Evolutionary conservation across 768 basidiomycete species (phyloP).

Genomic region (Amanita phalloides): DNA sequence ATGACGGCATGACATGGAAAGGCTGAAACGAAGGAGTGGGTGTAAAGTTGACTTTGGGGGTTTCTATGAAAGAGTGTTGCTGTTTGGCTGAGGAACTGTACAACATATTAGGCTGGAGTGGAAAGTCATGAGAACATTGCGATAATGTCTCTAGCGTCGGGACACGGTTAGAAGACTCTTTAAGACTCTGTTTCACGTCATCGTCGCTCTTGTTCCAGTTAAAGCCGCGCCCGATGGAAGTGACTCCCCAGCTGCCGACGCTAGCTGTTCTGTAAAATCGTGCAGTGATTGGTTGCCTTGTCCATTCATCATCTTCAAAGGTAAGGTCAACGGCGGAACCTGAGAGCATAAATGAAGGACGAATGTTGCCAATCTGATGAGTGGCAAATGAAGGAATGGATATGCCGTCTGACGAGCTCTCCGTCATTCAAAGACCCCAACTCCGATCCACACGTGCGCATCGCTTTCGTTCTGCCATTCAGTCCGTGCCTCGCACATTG

Average conservation of each 20-base stretch:
- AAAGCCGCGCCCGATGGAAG: slow-evolving; percentile 75
- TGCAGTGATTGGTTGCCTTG: slow-evolving; percentile 33
- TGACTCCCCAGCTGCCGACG: slow-evolving; percentile 78
- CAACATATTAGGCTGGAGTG: slow-evolving; percentile 9
- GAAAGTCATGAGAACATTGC: slow-evolving; percentile 11
- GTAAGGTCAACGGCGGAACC: slow-evolving; percentile 46
- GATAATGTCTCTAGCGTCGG: slow-evolving; percentile 12
- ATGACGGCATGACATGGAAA: slow-evolving; percentile 16
- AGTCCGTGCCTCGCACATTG: neutral
- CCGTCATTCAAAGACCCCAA: slow-evolving; percentile 3
- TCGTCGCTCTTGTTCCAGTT: slow-evolving; percentile 49
- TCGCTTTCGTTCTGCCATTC: neutral
- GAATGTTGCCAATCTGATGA: neutral
- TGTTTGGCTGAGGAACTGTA: slow-evolving; percentile 24
- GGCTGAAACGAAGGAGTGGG: slow-evolving; percentile 13
- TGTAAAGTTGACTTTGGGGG: slow-evolving; percentile 18
- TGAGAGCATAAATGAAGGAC: slow-evolving; percentile 40
- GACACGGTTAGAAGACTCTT: slow-evolving; percentile 7
- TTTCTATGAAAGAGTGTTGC: slow-evolving; percentile 22
- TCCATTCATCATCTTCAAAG: slow-evolving; percentile 69
- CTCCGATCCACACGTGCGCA: slow-evolving; percentile 5
- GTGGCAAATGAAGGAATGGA: neutral
- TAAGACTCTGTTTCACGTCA: slow-evolving; percentile 11
- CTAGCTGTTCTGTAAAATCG: slow-evolving; percentile 52
- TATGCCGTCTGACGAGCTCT: neutral